phyloP scores from a whole-genome alignment of 805 yeast genomes.

The Hanseniaspora singularis region DNA sequence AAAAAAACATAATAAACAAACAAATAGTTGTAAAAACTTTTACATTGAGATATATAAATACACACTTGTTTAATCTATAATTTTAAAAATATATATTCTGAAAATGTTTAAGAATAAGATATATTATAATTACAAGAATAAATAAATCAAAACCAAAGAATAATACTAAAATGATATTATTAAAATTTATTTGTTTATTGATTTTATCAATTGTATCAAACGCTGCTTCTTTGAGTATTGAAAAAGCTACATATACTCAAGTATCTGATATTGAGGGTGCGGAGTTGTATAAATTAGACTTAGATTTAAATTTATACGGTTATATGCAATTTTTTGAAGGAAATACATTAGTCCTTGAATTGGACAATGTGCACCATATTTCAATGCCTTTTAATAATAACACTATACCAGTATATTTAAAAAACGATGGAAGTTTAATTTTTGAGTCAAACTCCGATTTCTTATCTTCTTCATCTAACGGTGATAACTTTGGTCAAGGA shows the following conservation, averaged over 20 bases:
- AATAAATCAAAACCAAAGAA: not conserved
- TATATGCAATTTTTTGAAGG: slow-evolving; percentile 1
- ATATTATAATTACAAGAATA: no score
- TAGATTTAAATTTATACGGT: slow-evolving; percentile 3
- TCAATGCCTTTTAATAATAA: slow-evolving; percentile 9
- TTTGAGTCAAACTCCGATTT: slow-evolving; percentile 3
- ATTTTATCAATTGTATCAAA: no score
- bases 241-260: slow-evolving; percentile 1
- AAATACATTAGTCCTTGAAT: not conserved
- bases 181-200: not conserved
- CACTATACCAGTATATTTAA: slow-evolving; percentile 6
- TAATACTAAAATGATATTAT: not conserved
- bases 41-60: no score
- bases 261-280: not conserved
- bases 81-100: no score
- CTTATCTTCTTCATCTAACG: not conserved
- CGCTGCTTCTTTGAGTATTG: slow-evolving; percentile 6
- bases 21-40: no score
- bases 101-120: no score
- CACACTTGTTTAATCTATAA: no score
- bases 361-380: slow-evolving; percentile 11
- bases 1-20: no score
- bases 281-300: slow-evolving; percentile 2
- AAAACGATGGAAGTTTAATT: slow-evolving; percentile 4
- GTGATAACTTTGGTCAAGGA: slow-evolving; percentile 5